Percentiles rank a stretch among this genome's conserved stretches.
Evolutionary conservation across 768 basidiomycete genomes (phyloP).

Genomic region (Candolleomyces eurysporus): DNA sequence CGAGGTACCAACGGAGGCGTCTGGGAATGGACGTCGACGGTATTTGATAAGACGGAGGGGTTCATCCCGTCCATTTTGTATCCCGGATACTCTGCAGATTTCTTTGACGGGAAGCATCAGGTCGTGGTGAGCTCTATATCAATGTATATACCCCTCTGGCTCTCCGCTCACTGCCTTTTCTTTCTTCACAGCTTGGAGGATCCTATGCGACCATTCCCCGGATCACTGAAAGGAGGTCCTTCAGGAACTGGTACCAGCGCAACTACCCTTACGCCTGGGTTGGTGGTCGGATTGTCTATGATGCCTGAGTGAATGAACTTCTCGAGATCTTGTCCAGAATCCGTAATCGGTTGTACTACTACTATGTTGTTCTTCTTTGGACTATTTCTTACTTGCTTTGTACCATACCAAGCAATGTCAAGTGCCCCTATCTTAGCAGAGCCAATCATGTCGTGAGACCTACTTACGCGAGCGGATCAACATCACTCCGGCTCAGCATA

Average conservation of each 20-base stretch:
- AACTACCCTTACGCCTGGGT: slow-evolving; percentile 91
- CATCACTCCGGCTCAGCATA: too few species aligned
- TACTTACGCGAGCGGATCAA: too few species aligned
- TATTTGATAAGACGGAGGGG: slow-evolving; percentile 68
- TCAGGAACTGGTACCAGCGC: slow-evolving; percentile 91
- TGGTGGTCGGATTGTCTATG: slow-evolving; percentile 63
- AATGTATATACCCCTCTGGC: neutral
- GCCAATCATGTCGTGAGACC: too few species aligned
- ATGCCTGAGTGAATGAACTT: slow-evolving; percentile 18
- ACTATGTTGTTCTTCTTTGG: too few species aligned
- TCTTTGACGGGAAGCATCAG: slow-evolving; percentile 85
- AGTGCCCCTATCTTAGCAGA: too few species aligned
- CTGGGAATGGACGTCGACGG: slow-evolving; percentile 97
- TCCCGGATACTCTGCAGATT: slow-evolving; percentile 89
- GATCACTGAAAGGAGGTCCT: slow-evolving; percentile 67
- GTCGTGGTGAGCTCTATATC: slow-evolving; percentile 68
- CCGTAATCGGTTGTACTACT: too few species aligned
- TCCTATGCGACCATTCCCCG: slow-evolving; percentile 86
- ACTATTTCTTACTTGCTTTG: too few species aligned
- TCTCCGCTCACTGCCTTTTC: slow-evolving; percentile 9
- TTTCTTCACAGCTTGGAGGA: slow-evolving; percentile 69
- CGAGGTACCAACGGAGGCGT: slow-evolving; percentile 90
- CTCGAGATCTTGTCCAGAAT: neutral
- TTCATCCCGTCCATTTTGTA: slow-evolving; percentile 77
- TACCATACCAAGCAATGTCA: too few species aligned